These are phyloP conservation scores for Apiospora koreana DNA, from an alignment of 2,329 filamentous ascomycete species.

Conservation along the genomic window DNA sequence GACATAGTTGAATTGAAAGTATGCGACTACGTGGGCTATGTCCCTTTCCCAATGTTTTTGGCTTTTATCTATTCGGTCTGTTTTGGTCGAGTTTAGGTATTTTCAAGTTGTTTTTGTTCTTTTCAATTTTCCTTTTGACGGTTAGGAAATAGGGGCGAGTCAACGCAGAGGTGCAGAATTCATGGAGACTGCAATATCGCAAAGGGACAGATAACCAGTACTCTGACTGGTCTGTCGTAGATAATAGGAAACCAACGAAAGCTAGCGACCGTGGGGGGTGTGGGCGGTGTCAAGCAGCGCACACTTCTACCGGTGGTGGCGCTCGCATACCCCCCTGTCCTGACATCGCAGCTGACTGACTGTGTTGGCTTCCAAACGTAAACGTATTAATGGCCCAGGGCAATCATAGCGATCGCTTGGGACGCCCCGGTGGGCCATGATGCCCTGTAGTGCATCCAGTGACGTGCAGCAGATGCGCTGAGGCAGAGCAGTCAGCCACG, in stretches of 20 bases:
- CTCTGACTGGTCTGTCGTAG: not conserved
- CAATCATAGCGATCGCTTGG: not conserved
- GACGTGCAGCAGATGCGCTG: not conserved
- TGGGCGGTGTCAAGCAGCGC: fast-evolving
- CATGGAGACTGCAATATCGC: not conserved
- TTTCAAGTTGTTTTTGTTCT: not conserved
- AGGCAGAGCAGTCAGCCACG: not conserved
- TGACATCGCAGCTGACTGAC: not conserved
- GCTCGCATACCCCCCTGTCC: not conserved
- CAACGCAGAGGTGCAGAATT: not conserved
- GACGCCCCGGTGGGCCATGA: not conserved
- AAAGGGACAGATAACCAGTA: not conserved
- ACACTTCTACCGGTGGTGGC: not conserved
- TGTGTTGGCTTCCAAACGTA: not conserved
- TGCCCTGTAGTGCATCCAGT: not conserved
- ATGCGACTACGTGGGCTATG: not conserved
- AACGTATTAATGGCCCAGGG: not conserved
- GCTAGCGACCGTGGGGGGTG: not conserved
- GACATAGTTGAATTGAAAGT: not conserved
- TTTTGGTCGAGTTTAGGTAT: not conserved
- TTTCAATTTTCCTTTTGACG: not conserved
- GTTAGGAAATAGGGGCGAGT: not conserved
- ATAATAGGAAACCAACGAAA: not conserved
- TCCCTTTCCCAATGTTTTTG: not conserved
- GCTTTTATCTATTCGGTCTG: not conserved